These are phyloP conservation scores for Apocynum venetum DNA, from an alignment of 257 asterid genomes.

Conservation along the genomic window DNA sequence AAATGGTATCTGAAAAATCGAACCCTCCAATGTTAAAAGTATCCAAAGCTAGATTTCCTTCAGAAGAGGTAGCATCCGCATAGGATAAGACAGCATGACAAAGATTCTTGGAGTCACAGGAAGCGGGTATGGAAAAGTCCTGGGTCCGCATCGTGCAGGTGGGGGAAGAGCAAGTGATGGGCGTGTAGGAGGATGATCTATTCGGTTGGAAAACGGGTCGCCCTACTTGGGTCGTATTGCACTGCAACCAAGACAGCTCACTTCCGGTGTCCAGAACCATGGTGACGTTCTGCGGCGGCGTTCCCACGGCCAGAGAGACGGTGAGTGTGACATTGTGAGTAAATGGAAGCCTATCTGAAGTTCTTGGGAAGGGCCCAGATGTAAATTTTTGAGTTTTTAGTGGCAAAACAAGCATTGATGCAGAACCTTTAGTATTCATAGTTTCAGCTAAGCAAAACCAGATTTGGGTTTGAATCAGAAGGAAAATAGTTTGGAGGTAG, in stretches of 20 bases:
- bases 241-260: constrained; percentile 89
- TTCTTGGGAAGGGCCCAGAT: constrained; percentile 22
- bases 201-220: constrained; percentile 55
- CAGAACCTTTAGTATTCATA: constrained; percentile 13
- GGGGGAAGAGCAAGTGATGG: constrained; percentile 63
- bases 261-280: constrained; percentile 98
- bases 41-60: constrained; percentile 69
- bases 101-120: constrained; percentile 67
- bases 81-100: constrained; percentile 82
- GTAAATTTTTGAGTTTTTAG: constrained; percentile 52
- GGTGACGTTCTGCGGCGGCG: constrained; percentile 85
- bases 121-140: constrained; percentile 81
- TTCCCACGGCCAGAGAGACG: constrained; percentile 66
- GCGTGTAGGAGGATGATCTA: constrained; percentile 51
- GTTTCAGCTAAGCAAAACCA: constrained; percentile 19
- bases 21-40: constrained; percentile 60
- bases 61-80: constrained; percentile 75
- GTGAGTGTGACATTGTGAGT: constrained; percentile 92
- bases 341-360: constrained; percentile 58
- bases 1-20: constrained; percentile 46
- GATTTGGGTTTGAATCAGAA: constrained; percentile 12
- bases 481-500: not conserved
- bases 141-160: constrained; percentile 81
- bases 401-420: constrained; percentile 40
- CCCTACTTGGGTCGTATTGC: constrained; percentile 42